These are phyloP conservation scores for Calonectria multiphialidica DNA, from an alignment of 2,329 filamentous ascomycete genomes.

Conservation along the genomic window DNA sequence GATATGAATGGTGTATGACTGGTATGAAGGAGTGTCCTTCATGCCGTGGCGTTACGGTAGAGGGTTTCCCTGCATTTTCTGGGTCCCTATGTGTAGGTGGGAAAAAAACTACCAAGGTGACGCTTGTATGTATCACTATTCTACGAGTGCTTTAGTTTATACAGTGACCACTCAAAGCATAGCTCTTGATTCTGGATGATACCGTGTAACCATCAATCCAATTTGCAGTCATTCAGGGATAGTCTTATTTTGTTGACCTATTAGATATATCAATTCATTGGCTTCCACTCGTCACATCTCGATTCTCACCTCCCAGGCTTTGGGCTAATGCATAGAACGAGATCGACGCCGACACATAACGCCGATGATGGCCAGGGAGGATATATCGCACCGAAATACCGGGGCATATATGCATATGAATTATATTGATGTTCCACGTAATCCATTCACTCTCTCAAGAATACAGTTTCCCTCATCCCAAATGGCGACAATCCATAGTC, in stretches of 20 bases:
- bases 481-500: conserved; percentile 19
- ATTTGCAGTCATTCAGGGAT: no score
- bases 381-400: neutral
- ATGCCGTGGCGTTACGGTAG: conserved; percentile 44
- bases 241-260: neutral
- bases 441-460: conserved; percentile 12
- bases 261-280: neutral
- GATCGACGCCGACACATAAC: neutral
- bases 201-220: neutral
- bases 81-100: conserved; percentile 40
- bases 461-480: conserved; percentile 21
- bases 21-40: conserved; percentile 32
- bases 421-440: conserved; percentile 14
- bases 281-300: neutral
- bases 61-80: conserved; percentile 42
- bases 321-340: neutral
- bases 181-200: neutral
- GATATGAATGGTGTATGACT: conserved; percentile 43
- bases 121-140: conserved; percentile 46
- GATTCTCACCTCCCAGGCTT: neutral
- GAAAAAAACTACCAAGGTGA: conserved; percentile 42
- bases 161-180: conserved; percentile 36
- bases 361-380: neutral
- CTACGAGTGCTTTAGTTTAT: conserved; percentile 33
- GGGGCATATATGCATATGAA: neutral